Percentiles rank a stretch among this genome's conserved stretches.
These are phyloP conservation scores for Triticum timopheevii DNA, from an alignment of 176 grass and related monocot species.

Conservation along the genomic window DNA sequence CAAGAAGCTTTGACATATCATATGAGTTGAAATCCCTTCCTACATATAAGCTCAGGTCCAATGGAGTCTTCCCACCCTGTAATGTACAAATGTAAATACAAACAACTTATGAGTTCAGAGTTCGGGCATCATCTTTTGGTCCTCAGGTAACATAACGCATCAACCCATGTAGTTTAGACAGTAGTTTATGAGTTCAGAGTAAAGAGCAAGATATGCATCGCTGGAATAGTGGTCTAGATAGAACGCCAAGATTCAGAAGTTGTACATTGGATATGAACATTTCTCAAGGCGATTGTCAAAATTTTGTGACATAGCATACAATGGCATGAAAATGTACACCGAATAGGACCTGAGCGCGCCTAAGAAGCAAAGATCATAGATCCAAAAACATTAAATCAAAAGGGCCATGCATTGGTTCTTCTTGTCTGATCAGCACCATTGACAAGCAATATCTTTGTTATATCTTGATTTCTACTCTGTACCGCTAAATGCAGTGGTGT, in stretches of 20 bases:
- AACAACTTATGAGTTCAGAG: too few relatives aligned
- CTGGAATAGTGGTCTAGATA: not conserved
- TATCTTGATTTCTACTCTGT: conserved; percentile 84
- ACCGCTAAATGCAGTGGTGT: conserved; percentile 77
- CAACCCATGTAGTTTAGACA: not conserved
- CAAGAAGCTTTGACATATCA: conserved; percentile 79
- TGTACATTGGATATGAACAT: not conserved
- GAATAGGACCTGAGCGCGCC: not conserved
- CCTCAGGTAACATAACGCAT: not conserved
- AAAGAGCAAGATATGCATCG: not conserved
- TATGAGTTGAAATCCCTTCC: conserved; percentile 96
- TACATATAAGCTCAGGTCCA: conserved; percentile 82
- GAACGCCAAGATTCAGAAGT: not conserved
- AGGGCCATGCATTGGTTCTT: conserved; percentile 59
- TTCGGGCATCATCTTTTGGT: not conserved
- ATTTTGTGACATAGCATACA: not conserved
- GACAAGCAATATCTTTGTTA: conserved; percentile 74
- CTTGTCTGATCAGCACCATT: conserved; percentile 86
- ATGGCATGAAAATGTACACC: not conserved
- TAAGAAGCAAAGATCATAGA: not conserved
- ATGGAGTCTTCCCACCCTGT: too few relatives aligned
- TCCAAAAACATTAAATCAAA: not conserved
- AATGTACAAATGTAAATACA: too few relatives aligned
- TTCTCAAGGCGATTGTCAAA: not conserved
- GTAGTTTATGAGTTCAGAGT: not conserved